These are phyloP conservation scores for Flaveria bidentis DNA, from an alignment of 129 eudicot genomes.

Conservation along the genomic window DNA sequence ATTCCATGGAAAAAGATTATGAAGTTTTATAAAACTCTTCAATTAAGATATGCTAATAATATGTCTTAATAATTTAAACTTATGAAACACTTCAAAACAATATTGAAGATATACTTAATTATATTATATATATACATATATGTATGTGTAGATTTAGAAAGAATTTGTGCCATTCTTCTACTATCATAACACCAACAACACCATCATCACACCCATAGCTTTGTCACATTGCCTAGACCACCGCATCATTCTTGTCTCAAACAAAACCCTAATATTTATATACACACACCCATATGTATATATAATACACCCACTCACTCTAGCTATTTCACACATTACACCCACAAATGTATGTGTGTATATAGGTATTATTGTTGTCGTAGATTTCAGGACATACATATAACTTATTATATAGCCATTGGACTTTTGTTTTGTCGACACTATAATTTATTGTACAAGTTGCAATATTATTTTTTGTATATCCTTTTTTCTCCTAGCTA, in stretches of 20 bases:
- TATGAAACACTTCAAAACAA: no score
- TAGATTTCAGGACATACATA: constrained; percentile 6
- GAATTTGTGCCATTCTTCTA: constrained; percentile 15
- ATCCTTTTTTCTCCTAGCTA: background rate
- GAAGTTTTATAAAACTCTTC: no score
- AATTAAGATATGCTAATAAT: no score
- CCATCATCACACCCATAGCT: constrained; percentile 39
- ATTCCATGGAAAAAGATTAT: no score
- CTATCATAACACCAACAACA: constrained; percentile 31
- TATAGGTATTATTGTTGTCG: constrained; percentile 21
- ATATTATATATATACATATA: background rate
- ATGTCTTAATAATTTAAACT: no score
- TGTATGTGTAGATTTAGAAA: background rate
- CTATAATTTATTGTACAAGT: constrained; percentile 1
- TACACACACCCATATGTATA: constrained; percentile 16
- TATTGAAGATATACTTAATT: background rate
- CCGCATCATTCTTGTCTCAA: constrained; percentile 45
- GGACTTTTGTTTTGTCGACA: constrained; percentile 24
- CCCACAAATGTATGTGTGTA: constrained; percentile 7
- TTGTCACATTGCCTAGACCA: constrained; percentile 28
- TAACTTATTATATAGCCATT: background rate
- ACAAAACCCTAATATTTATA: constrained; percentile 16
- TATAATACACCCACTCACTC: constrained; percentile 4
- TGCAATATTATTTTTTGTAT: constrained; percentile 4
- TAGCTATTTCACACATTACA: constrained; percentile 25